These are phyloP conservation scores for Phytopythium aichiense DNA, from an alignment of 352 stramenopile species.

Conservation along the genomic window DNA sequence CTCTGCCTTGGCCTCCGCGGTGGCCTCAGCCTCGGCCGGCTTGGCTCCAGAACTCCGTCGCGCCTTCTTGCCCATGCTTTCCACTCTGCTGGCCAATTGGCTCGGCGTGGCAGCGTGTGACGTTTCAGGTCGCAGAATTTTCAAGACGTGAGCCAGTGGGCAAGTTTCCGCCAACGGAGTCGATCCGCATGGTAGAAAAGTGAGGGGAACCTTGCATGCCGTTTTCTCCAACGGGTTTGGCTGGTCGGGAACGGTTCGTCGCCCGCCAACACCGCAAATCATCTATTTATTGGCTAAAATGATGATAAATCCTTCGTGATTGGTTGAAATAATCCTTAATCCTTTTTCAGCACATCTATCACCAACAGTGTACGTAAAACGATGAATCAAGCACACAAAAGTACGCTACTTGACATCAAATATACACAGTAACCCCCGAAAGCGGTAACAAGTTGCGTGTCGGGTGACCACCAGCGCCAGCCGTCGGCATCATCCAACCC, in stretches of 20 bases:
- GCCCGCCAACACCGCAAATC: background rate
- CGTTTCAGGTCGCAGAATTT: conserved; percentile 24
- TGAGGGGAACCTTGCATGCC: conserved; percentile 11
- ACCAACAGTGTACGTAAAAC: background rate
- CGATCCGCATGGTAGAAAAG: background rate
- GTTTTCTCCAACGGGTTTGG: conserved; percentile 21
- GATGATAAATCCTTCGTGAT: background rate
- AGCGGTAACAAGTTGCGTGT: conserved; percentile 5
- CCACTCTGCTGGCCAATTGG: conserved; percentile 10
- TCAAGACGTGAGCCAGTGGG: background rate
- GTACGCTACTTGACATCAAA: background rate
- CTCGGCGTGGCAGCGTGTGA: conserved; percentile 15
- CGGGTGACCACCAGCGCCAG: conserved; percentile 1
- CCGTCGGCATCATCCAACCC: background rate
- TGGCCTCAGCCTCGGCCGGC: background rate
- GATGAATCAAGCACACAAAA: background rate
- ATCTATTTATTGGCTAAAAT: conserved; percentile 20
- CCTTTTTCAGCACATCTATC: background rate
- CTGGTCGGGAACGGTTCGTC: conserved; percentile 26
- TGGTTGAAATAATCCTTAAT: background rate
- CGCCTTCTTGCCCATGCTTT: conserved; percentile 33
- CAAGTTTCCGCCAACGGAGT: background rate
- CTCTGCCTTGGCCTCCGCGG: background rate
- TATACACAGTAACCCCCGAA: background rate
- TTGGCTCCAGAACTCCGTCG: conserved; percentile 20